These are phyloP conservation scores for Ceratopteris richardii DNA, from an alignment of 75 land plant species.

Conservation along the genomic window DNA sequence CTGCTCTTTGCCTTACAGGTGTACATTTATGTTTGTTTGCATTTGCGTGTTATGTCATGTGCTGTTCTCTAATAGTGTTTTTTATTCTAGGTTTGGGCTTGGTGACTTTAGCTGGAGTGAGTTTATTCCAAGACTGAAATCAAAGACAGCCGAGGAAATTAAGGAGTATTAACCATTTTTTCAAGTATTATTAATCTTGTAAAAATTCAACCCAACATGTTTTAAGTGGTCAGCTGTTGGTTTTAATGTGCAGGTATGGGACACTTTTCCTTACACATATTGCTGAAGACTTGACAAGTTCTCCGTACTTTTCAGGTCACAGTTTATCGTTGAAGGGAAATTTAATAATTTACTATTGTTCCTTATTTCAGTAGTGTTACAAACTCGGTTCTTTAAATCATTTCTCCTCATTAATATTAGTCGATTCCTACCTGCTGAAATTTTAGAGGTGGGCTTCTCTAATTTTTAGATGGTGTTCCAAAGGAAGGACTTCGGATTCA, in stretches of 20 bases:
- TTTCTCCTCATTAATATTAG: too few relatives aligned
- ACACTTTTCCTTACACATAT: constrained; percentile 70
- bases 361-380: too few relatives aligned
- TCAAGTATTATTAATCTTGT: not conserved
- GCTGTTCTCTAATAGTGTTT: too few relatives aligned
- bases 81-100: constrained; percentile 91
- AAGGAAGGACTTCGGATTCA: constrained; percentile 86
- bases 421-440: too few relatives aligned
- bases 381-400: too few relatives aligned
- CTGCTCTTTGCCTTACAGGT: too few relatives aligned
- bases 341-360: constrained; percentile 4
- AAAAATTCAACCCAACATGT: not conserved
- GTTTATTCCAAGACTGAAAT: constrained; percentile 74
- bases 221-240: not conserved
- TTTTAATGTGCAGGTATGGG: constrained; percentile 53
- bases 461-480: constrained; percentile 87
- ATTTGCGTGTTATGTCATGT: too few relatives aligned
- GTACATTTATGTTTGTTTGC: too few relatives aligned
- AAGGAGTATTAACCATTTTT: constrained; percentile 40
- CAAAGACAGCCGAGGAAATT: constrained; percentile 70
- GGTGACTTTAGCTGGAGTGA: constrained; percentile 89
- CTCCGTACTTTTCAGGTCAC: constrained; percentile 72
- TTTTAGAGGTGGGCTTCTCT: too few relatives aligned
- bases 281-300: constrained; percentile 61
- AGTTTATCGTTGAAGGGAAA: too few relatives aligned